phyloP scores from a whole-genome alignment of 148 eudicot genomes.

The Chenopodium suecicum region DNA sequence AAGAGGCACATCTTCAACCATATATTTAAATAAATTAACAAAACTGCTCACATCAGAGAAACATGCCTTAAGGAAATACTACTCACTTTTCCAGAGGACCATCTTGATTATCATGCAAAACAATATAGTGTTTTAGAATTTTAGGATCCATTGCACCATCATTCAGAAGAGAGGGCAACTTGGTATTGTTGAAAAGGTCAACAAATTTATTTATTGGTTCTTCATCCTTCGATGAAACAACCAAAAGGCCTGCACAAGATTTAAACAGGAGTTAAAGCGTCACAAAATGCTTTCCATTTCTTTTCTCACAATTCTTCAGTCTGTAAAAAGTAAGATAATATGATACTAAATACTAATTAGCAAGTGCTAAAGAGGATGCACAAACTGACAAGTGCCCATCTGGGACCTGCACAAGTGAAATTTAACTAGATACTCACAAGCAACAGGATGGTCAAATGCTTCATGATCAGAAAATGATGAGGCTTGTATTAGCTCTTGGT shows the following conservation, averaged over 20 bases:
- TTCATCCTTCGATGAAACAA: conserved; percentile 87
- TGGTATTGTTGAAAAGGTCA: conserved; percentile 78
- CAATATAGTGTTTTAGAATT: conserved; percentile 72
- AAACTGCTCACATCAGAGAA: neutral
- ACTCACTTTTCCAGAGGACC: conserved; percentile 63
- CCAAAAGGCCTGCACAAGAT: conserved; percentile 77
- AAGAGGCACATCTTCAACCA: neutral
- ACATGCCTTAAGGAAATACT: neutral
- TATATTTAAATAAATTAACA: neutral
- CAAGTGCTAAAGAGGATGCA: neutral
- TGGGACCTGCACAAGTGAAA: neutral
- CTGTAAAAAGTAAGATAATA: too few relatives aligned
- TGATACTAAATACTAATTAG: neutral
- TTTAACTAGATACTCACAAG: conserved; percentile 56
- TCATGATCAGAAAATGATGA: conserved; percentile 95
- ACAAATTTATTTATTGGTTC: conserved; percentile 71
- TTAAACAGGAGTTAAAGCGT: conserved; percentile 13
- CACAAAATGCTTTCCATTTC: neutral
- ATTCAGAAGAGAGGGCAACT: conserved; percentile 79
- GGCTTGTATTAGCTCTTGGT: conserved; percentile 74
- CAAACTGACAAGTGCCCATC: conserved; percentile 2
- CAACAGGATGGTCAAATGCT: conserved; percentile 98
- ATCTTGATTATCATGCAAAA: conserved; percentile 88
- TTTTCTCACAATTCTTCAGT: neutral
- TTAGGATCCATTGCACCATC: conserved; percentile 97